phyloP scores from a whole-genome alignment of 2,329 filamentous ascomycete genomes.

The Rosellinia necatrix region DNA sequence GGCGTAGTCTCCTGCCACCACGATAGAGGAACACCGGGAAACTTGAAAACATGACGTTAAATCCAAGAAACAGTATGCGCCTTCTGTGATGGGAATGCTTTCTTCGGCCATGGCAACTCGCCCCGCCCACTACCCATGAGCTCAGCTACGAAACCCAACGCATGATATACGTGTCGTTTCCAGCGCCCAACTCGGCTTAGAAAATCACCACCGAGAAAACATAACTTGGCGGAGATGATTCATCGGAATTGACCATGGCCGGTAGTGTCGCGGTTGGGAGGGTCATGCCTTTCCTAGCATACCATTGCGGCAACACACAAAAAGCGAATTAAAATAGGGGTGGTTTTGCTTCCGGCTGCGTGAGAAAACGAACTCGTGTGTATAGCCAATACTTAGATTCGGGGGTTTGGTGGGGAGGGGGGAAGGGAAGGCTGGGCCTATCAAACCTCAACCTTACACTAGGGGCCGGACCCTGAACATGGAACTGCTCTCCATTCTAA shows the following conservation, averaged over 20 bases:
- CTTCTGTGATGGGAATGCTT: slow-evolving; percentile 17
- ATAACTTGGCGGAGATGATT: slow-evolving; percentile 12
- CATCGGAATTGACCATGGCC: background rate
- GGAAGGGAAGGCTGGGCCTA: too few relatives aligned
- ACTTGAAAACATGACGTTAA: too few relatives aligned
- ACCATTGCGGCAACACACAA: too few relatives aligned
- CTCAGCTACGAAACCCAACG: slow-evolving; percentile 1
- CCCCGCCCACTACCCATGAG: slow-evolving; percentile 29
- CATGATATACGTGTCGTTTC: background rate
- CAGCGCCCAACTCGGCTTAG: too few relatives aligned
- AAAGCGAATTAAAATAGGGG: too few relatives aligned
- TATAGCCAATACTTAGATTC: too few relatives aligned
- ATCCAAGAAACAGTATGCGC: slow-evolving; percentile 29
- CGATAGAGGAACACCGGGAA: too few relatives aligned
- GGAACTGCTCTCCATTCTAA: background rate
- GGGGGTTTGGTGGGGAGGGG: too few relatives aligned
- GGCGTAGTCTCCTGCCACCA: too few relatives aligned
- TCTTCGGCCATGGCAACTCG: slow-evolving; percentile 30
- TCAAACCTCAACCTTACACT: too few relatives aligned
- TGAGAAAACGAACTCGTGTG: too few relatives aligned
- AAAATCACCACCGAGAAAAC: slow-evolving; percentile 31
- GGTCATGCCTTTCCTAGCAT: background rate
- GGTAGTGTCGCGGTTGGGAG: background rate
- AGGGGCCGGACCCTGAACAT: background rate
- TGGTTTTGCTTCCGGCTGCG: too few relatives aligned